Percentiles rank a stretch among this genome's conserved stretches.
Evolutionary conservation across 768 basidiomycete genomes (phyloP).

Genomic region (Suillus ampliporus): DNA sequence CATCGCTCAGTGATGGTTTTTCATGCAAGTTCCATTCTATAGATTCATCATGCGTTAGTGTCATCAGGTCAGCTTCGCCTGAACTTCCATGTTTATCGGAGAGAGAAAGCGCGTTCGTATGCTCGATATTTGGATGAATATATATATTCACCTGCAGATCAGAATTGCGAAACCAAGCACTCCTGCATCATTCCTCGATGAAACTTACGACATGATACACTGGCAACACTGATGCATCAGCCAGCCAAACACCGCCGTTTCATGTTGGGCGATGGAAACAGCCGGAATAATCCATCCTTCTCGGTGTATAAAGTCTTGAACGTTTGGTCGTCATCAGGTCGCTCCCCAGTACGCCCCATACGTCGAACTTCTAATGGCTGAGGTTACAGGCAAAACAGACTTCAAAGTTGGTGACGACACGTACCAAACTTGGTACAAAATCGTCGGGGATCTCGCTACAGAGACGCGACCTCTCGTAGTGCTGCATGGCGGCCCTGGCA

Average conservation of each 20-base stretch:
- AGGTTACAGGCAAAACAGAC: constrained; percentile 8
- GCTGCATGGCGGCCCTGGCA: constrained; percentile 61
- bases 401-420: constrained; percentile 14
- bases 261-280: neutral
- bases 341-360: neutral
- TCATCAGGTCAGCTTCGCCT: no score
- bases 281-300: neutral
- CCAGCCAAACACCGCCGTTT: constrained; percentile 1
- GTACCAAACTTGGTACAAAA: constrained; percentile 56
- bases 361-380: constrained; percentile 1
- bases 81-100: neutral
- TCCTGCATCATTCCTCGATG: neutral
- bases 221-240: neutral
- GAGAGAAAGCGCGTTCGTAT: neutral
- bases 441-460: constrained; percentile 48
- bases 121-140: neutral
- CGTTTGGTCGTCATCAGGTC: neutral
- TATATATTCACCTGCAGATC: no score
- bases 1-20: no score
- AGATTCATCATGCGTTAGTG: no score
- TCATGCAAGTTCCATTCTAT: no score
- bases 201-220: neutral
- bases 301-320: neutral
- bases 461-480: constrained; percentile 50
- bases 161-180: neutral